phyloP scores from a whole-genome alignment of 768 basidiomycete genomes.

The Clavulina sp. region DNA sequence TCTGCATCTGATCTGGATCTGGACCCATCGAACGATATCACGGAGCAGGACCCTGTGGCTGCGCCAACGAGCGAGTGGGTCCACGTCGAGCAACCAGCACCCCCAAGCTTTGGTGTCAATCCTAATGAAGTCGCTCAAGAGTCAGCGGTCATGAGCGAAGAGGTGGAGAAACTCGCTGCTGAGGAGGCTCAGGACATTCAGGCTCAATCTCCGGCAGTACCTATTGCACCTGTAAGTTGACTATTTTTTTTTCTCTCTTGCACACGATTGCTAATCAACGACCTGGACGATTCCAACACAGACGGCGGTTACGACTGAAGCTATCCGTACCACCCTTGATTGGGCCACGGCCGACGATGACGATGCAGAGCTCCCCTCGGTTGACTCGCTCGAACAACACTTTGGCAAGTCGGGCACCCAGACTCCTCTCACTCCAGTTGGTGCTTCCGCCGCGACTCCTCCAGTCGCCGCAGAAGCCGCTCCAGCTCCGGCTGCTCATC shows the following conservation, averaged over 20 bases:
- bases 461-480: too few species aligned
- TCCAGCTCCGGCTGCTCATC: background rate
- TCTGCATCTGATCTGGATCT: background rate
- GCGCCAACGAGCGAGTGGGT: background rate
- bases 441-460: slow-evolving; percentile 2
- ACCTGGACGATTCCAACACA: background rate
- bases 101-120: background rate
- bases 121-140: too few species aligned
- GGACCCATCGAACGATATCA: background rate
- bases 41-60: background rate
- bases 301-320: too few species aligned
- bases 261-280: too few species aligned
- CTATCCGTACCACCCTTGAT: slow-evolving; percentile 25
- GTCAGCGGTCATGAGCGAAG: background rate
- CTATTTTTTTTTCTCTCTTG: too few species aligned
- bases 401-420: slow-evolving; percentile 58
- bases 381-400: slow-evolving; percentile 55
- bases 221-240: too few species aligned
- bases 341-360: slow-evolving; percentile 61
- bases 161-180: background rate
- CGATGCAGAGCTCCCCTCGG: slow-evolving; percentile 60
- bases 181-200: background rate
- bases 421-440: slow-evolving; percentile 21
- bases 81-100: background rate
- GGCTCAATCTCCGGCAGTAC: too few species aligned